Evolutionary conservation across 2,329 filamentous ascomycete genomes (phyloP).

Genomic region (Lecanoromycetidae sp.): DNA sequence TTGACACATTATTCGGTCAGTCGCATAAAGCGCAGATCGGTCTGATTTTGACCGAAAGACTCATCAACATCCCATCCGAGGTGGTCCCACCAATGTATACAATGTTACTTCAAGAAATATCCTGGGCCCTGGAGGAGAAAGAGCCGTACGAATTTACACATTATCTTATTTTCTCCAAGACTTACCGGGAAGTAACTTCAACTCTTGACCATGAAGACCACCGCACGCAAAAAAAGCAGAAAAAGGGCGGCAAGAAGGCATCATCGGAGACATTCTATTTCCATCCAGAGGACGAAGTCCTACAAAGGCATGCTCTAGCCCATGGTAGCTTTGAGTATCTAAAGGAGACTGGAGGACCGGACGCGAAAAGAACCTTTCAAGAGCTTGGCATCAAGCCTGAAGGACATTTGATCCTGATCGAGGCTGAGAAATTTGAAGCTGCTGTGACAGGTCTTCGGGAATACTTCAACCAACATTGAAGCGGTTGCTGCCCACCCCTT

Average conservation of each 20-base stretch:
- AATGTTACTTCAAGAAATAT: conserved; percentile 85
- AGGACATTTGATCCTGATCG: conserved; percentile 77
- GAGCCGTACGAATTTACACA: conserved; percentile 90
- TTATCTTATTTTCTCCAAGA: conserved; percentile 83
- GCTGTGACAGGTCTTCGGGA: conserved; percentile 66
- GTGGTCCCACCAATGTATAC: conserved; percentile 86
- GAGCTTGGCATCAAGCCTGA: conserved; percentile 77
- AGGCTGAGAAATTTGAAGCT: conserved; percentile 60
- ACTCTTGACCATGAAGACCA: conserved; percentile 57
- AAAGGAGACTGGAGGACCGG: conserved; percentile 64
- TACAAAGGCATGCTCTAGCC: conserved; percentile 63
- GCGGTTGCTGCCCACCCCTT: not conserved
- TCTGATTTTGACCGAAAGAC: conserved; percentile 76
- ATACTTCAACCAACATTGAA: conserved; percentile 48
- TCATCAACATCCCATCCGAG: conserved; percentile 95
- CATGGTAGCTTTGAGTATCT: conserved; percentile 64
- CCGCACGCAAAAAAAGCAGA: conserved; percentile 53
- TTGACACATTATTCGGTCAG: conserved; percentile 47
- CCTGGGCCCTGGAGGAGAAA: conserved; percentile 75
- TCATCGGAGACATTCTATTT: conserved; percentile 65
- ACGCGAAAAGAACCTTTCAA: conserved; percentile 90
- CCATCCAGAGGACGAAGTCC: conserved; percentile 86
- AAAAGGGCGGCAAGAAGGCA: conserved; percentile 28
- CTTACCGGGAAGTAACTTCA: conserved; percentile 80
- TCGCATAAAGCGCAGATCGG: conserved; percentile 54